Base-by-base conservation (phyloP, 202 grass and related monocot genomes). In the Digitaria exilis region DNA sequence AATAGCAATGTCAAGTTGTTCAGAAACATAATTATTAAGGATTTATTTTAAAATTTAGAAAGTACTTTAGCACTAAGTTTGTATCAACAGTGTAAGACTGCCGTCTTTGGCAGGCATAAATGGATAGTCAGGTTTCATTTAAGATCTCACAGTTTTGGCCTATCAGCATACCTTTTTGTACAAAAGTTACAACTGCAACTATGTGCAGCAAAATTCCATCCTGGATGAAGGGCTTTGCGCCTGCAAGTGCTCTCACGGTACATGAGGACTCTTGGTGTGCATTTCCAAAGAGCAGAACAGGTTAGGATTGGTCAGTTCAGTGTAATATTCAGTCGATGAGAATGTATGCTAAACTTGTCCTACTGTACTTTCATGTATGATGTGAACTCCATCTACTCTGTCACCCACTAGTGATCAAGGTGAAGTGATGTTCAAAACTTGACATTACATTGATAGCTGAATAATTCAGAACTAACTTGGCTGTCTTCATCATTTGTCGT, bases 231-330 rank as follows among this genome's bases (percentile, higher is more conserved):
- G 85, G 87, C 18, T 93, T 98, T 64, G 91, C 96, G 8, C 84
- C 93, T 11, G 6, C 85, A 0, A 93, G 62, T 81, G 80, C 87
- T 61, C 89, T 98, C 5, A 81, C 88, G 9, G 85, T 98, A 37
- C 87, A 92, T 24, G 89, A 95, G 41, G 91, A 95, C 39, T 98
- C 96, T 6, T 98, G 92, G 91, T 83, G 48, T 70, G 80, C 92
- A 8, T 93, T 85, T 86, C 87, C 90, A n/a, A 98, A 98, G 46
- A 93, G 96, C 87, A 98, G 90, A 90, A 93, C 93, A 93, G 93
- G 96, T 98, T 68, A 55, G 89, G 19, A 73, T 68, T 51, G 17
- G 16, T 51, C 9, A 6, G 48, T 19, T 6, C 15, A 50, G 31
- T 13, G 1, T 58, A 28, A 37, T 19, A 34, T 37, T 48, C 5